Evolutionary conservation across 2,329 filamentous ascomycete species (phyloP).

Genomic region (Rachicladosporium sp.): DNA sequence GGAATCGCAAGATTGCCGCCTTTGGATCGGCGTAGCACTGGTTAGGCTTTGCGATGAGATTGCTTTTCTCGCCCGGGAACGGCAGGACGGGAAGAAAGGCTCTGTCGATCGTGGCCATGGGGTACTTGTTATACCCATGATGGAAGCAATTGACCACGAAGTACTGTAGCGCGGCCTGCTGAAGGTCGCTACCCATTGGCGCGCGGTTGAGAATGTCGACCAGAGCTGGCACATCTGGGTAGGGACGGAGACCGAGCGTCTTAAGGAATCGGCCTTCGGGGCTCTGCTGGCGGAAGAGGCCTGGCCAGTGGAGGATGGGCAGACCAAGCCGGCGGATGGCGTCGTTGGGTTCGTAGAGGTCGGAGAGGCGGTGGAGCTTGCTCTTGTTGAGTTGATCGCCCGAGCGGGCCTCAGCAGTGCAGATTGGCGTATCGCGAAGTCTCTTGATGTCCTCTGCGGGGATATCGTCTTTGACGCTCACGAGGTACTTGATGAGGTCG

Average conservation of each 20-base stretch:
- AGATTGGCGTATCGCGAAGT: slow-evolving; percentile 66
- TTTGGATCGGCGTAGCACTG: slow-evolving; percentile 73
- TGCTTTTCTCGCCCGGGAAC: slow-evolving; percentile 39
- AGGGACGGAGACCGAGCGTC: slow-evolving; percentile 58
- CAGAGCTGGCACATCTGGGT: slow-evolving; percentile 61
- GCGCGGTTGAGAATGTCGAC: slow-evolving; percentile 62
- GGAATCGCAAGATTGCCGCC: slow-evolving; percentile 67
- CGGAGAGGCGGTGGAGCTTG: slow-evolving; percentile 55
- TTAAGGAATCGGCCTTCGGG: slow-evolving; percentile 64
- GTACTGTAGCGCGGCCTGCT: slow-evolving; percentile 64
- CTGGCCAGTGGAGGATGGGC: slow-evolving; percentile 74
- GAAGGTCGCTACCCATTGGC: slow-evolving; percentile 44
- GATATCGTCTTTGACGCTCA: slow-evolving; percentile 82
- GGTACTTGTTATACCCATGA: slow-evolving; percentile 60
- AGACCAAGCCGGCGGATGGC: slow-evolving; percentile 56
- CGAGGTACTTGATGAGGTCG: slow-evolving; percentile 86
- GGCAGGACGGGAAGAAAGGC: slow-evolving; percentile 62
- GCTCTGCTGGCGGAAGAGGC: slow-evolving; percentile 51
- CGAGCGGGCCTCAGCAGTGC: slow-evolving; percentile 55
- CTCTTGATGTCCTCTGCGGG: slow-evolving; percentile 68
- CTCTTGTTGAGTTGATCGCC: slow-evolving; percentile 23
- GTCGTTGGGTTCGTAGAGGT: slow-evolving; percentile 71
- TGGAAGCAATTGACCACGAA: slow-evolving; percentile 68
- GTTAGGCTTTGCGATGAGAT: slow-evolving; percentile 54
- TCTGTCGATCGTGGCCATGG: slow-evolving; percentile 36